Evolutionary conservation across 352 stramenopile genomes (phyloP).

Genomic region (Globisporangium heterothallicum): DNA sequence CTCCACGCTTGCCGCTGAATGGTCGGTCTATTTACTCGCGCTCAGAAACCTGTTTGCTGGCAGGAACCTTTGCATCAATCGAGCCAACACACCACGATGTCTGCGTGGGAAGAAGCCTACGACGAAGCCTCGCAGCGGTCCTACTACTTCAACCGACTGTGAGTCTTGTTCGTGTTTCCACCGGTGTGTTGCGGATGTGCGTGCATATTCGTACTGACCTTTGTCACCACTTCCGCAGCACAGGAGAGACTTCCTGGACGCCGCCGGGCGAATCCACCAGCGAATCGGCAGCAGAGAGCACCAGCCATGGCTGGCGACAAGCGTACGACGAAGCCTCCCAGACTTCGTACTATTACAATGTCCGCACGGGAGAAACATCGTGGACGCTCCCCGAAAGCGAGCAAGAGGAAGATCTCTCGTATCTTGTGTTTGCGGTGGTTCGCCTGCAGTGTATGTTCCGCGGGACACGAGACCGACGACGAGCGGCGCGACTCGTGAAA

Average conservation of each 20-base stretch:
- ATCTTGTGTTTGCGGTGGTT: constrained; percentile 40
- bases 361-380: constrained; percentile 54
- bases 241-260: constrained; percentile 57
- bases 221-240: constrained; percentile 19
- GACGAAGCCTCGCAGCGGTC: constrained; percentile 23
- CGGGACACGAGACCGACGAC: constrained; percentile 27
- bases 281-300: constrained; percentile 2
- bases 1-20: not conserved
- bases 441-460: constrained; percentile 45
- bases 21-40: constrained; percentile 4
- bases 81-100: not conserved
- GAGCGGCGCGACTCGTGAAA: constrained; percentile 23
- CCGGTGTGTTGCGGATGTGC: not conserved
- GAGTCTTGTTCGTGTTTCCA: constrained; percentile 1
- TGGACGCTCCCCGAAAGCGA: constrained; percentile 43
- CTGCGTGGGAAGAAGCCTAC: constrained; percentile 42
- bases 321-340: constrained; percentile 67
- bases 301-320: constrained; percentile 37
- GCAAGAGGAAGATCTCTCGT: constrained; percentile 26
- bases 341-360: constrained; percentile 66
- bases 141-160: constrained; percentile 63
- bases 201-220: not conserved
- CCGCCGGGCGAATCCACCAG: constrained; percentile 21
- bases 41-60: not conserved
- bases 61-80: not conserved